phyloP scores from a whole-genome alignment of 2,329 filamentous ascomycete genomes.

The Pyrenophora seminiperda region DNA sequence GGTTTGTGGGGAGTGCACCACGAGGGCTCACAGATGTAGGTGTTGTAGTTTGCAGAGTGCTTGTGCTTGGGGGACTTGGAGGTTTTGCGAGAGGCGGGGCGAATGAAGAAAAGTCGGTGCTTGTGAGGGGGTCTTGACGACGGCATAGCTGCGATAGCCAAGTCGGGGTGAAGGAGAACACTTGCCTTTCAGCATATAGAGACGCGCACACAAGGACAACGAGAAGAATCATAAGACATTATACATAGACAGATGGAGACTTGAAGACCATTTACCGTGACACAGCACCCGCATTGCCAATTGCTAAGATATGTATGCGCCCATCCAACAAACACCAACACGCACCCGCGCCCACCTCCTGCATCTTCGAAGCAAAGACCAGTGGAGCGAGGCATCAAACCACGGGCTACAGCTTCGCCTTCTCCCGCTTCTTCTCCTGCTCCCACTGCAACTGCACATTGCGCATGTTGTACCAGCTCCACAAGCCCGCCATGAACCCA shows the following conservation, averaged over 20 bases:
- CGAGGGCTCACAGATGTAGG: not conserved
- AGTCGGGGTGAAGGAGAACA: constrained; percentile 8
- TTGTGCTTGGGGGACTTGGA: not conserved
- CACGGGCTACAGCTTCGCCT: constrained; percentile 60
- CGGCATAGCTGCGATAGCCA: constrained; percentile 1
- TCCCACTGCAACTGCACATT: constrained; percentile 74
- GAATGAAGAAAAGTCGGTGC: constrained; percentile 7
- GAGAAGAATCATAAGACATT: not conserved
- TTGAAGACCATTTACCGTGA: constrained; percentile 9
- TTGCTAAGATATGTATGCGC: constrained; percentile 21
- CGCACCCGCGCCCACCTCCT: constrained; percentile 7
- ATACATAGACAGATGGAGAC: not conserved
- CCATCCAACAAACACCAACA: constrained; percentile 13
- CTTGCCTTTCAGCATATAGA: not conserved
- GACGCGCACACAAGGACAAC: not conserved
- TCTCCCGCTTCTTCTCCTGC: constrained; percentile 59
- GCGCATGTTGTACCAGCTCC: constrained; percentile 75
- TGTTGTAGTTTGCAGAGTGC: not conserved
- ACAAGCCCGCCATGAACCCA: constrained; percentile 69
- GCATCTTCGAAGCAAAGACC: not conserved
- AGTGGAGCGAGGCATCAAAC: not conserved
- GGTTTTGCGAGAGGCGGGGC: constrained; percentile 5
- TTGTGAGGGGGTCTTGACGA: not conserved
- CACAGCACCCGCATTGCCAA: constrained; percentile 14
- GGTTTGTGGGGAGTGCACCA: not conserved